Conservation (phyloP, 2,329 filamentous ascomycete species). For the Dothideomycetidae sp. region DNA sequence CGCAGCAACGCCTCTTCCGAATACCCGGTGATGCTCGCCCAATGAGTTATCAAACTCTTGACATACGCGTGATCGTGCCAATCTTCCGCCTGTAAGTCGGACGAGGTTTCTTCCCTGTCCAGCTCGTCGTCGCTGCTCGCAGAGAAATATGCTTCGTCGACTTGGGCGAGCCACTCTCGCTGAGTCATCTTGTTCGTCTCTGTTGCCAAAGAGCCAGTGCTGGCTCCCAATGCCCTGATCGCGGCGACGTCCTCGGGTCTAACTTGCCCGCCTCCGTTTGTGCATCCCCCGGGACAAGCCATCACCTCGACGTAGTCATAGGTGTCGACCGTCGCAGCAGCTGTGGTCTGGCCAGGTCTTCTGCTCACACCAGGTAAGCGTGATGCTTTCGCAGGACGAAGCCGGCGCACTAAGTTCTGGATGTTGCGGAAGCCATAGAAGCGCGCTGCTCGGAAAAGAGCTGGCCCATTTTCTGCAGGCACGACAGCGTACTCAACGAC, state of each 20-base stretch:
- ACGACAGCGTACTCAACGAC: conserved; percentile 64
- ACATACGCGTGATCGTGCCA: conserved; percentile 52
- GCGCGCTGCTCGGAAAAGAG: conserved; percentile 64
- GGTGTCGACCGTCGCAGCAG: conserved; percentile 32
- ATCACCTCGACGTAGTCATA: conserved; percentile 97
- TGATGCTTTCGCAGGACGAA: conserved; percentile 68
- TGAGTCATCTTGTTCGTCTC: conserved; percentile 20
- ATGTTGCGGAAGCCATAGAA: conserved; percentile 99
- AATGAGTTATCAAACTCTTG: conserved; percentile 57
- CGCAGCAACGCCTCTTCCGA: conserved; percentile 57
- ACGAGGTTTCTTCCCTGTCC: conserved; percentile 10
- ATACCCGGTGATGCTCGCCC: conserved; percentile 59
- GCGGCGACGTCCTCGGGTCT: conserved; percentile 62
- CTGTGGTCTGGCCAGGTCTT: conserved; percentile 27
- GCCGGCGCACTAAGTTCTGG: conserved; percentile 83
- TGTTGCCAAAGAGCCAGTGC: conserved; percentile 22
- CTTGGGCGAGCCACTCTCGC: conserved; percentile 47
- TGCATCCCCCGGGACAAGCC: conserved; percentile 97
- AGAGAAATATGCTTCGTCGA: conserved; percentile 41
- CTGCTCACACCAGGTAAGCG: conserved; percentile 64
- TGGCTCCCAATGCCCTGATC: conserved; percentile 12
- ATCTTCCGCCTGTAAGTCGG: conserved; percentile 17
- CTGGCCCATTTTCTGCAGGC: conserved; percentile 20
- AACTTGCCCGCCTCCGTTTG: conserved; percentile 91
- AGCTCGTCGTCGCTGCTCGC: conserved; percentile 18